phyloP scores from a whole-genome alignment of 441 rosid species.

The Arabidopsis hybrid region DNA sequence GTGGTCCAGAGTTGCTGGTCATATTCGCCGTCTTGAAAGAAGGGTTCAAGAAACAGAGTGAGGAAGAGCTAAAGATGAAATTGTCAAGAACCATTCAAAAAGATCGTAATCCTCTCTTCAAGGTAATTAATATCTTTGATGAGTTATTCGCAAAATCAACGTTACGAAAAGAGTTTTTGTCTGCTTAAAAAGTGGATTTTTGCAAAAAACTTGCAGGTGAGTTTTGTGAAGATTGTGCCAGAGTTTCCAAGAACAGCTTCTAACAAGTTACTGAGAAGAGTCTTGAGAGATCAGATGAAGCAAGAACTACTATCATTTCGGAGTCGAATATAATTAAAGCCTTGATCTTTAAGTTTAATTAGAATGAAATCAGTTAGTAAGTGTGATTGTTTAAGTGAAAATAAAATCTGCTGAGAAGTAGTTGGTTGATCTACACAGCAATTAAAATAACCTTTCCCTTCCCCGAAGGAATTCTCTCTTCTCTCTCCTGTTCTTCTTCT shows the following conservation, averaged over 20 bases:
- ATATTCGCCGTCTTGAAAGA: conserved; percentile 70
- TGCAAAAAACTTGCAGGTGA: conserved; percentile 56
- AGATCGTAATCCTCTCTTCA: conserved; percentile 85
- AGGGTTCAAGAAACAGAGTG: conserved; percentile 51
- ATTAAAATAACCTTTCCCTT: no score
- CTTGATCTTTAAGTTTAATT: background rate
- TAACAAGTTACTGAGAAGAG: conserved; percentile 83
- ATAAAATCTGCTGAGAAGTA: background rate
- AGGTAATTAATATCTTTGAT: conserved; percentile 51
- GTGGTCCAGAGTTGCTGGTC: conserved; percentile 83
- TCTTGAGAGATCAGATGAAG: conserved; percentile 69
- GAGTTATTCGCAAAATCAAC: background rate
- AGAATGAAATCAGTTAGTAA: background rate
- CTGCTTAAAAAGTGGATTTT: background rate
- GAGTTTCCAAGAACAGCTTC: conserved; percentile 91
- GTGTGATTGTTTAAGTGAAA: background rate
- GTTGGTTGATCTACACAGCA: no score
- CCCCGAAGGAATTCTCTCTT: no score
- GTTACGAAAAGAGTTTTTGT: background rate
- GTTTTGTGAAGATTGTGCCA: conserved; percentile 62
- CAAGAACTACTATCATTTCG: conserved; percentile 52
- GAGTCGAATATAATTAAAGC: conserved; percentile 59
- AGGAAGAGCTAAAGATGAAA: conserved; percentile 59
- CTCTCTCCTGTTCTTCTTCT: no score
- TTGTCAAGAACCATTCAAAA: conserved; percentile 68